These are phyloP conservation scores for Blastobotrys aristatus DNA, from an alignment of 1,139 yeast genomes.

Conservation along the genomic window DNA sequence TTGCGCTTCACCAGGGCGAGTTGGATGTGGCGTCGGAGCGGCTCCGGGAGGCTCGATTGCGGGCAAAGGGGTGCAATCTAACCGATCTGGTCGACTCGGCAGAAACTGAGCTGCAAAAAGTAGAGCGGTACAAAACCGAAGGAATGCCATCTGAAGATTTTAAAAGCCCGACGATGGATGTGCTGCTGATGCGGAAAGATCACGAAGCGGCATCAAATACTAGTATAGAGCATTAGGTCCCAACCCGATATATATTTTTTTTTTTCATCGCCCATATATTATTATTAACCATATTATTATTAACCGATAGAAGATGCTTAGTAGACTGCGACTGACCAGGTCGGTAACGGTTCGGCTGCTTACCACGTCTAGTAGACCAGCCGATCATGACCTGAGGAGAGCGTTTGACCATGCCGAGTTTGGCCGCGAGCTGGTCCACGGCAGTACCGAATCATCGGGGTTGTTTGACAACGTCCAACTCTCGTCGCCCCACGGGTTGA, in stretches of 20 bases:
- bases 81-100: conserved; percentile 58
- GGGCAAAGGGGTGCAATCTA: conserved; percentile 67
- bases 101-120: conserved; percentile 56
- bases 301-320: too few relatives aligned
- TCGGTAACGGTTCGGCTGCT: neutral
- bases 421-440: conserved; percentile 10
- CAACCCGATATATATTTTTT: neutral
- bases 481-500: conserved; percentile 63
- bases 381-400: conserved; percentile 17
- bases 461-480: conserved; percentile 69
- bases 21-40: conserved; percentile 54
- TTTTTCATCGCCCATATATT: too few relatives aligned
- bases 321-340: too few relatives aligned
- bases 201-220: neutral
- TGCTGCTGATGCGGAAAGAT: conserved; percentile 17
- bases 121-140: conserved; percentile 34
- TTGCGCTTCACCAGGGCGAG: conserved; percentile 55
- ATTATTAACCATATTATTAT: too few relatives aligned
- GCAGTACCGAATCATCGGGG: conserved; percentile 42
- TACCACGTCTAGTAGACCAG: neutral
- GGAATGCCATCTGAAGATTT: conserved; percentile 20
- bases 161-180: conserved; percentile 24
- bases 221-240: neutral
- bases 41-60: conserved; percentile 63
- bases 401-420: conserved; percentile 21